phyloP scores from a whole-genome alignment of 352 stramenopile genomes.

The Phytopythium delawarense region DNA sequence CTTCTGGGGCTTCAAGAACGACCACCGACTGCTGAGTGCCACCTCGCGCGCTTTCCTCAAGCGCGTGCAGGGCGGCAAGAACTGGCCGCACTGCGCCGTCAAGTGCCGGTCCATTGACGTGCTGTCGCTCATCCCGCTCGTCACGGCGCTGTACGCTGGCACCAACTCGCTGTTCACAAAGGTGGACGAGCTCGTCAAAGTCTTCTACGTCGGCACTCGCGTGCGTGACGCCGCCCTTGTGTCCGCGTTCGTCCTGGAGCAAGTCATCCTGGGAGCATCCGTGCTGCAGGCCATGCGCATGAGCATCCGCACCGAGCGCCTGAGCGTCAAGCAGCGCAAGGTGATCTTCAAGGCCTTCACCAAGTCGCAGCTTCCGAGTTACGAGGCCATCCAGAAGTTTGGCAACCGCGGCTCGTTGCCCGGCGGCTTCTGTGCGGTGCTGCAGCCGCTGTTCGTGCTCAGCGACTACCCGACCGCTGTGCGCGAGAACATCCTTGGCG shows the following conservation, averaged over 20 bases:
- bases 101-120: conserved; percentile 81
- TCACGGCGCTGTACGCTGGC: conserved; percentile 75
- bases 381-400: conserved; percentile 82
- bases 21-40: conserved; percentile 64
- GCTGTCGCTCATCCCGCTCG: conserved; percentile 61
- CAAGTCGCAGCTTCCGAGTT: conserved; percentile 74
- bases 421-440: conserved; percentile 62
- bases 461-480: conserved; percentile 77
- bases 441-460: conserved; percentile 76
- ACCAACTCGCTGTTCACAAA: conserved; percentile 80
- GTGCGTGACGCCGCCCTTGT: conserved; percentile 69
- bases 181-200: conserved; percentile 73
- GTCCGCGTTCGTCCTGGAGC: conserved; percentile 72
- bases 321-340: conserved; percentile 80
- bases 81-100: conserved; percentile 66
- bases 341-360: conserved; percentile 85
- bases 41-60: conserved; percentile 75
- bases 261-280: conserved; percentile 70
- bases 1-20: conserved; percentile 83
- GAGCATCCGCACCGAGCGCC: conserved; percentile 73
- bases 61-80: conserved; percentile 62
- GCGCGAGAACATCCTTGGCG: conserved; percentile 80
- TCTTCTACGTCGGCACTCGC: conserved; percentile 72
- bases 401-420: conserved; percentile 70
- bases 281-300: conserved; percentile 81